Percentiles rank a stretch among this genome's conserved stretches.
phyloP scores from a whole-genome alignment of 208 protist genomes.

The Zelonia costaricensis region DNA sequence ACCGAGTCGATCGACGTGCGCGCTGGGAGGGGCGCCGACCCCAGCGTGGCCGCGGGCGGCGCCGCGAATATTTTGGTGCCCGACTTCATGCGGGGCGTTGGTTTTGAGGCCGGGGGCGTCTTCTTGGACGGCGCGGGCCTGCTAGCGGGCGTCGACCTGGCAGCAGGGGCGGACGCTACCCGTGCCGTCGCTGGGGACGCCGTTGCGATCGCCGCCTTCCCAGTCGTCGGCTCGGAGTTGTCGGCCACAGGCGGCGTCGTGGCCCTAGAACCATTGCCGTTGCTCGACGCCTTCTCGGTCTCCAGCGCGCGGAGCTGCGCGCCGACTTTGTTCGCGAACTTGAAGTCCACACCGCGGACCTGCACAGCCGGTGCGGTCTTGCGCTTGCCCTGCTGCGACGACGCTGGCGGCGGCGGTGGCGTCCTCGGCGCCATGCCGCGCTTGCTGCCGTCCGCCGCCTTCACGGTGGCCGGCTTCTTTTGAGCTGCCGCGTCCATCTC shows the following conservation, averaged over 20 bases:
- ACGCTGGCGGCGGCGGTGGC: not conserved
- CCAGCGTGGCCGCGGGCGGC: no score
- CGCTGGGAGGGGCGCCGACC: not conserved
- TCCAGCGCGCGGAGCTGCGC: slow-evolving; percentile 26
- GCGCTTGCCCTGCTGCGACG: not conserved
- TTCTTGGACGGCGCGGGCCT: no score
- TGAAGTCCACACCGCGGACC: slow-evolving; percentile 43
- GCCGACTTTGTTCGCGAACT: slow-evolving; percentile 37
- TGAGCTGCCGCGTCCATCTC: not conserved
- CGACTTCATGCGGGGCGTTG: no score
- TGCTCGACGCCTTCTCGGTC: not conserved
- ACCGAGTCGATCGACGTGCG: not conserved
- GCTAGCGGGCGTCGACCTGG: no score
- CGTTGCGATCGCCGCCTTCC: no score
- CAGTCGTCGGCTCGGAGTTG: no score
- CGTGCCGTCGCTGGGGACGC: no score
- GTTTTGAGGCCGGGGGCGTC: no score
- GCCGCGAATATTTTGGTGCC: no score
- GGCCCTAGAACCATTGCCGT: not conserved
- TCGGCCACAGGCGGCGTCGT: not conserved
- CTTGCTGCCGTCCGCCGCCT: not conserved
- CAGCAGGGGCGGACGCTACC: no score
- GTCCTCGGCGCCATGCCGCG: not conserved
- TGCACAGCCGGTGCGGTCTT: not conserved
- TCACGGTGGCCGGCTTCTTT: not conserved